A percentile compares a stretch with the other conserved stretches of the same genome.
Conservation (phyloP, 371 early-diverging fungal genomes). For the Rhizomucor miehei region DNA sequence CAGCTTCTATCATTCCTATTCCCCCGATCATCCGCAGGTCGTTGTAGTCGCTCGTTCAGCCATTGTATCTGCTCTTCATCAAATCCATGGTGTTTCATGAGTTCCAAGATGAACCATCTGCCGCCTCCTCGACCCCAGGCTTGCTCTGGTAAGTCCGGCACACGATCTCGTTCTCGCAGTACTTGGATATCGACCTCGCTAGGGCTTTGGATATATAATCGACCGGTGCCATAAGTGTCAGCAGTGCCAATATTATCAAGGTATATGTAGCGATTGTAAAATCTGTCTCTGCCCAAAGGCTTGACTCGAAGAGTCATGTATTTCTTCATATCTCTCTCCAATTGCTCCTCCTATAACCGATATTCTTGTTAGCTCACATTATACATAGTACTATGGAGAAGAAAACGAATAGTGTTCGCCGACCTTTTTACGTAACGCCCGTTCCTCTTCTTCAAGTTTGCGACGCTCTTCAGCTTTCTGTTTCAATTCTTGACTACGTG, state of each 20-base stretch:
- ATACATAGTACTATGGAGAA: background rate
- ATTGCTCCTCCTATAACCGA: conserved; percentile 47
- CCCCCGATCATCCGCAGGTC: background rate
- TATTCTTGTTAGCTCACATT: background rate
- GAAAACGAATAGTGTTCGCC: no score
- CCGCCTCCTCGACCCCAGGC: conserved; percentile 45
- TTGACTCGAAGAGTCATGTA: conserved; percentile 62
- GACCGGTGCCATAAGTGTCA: conserved; percentile 57
- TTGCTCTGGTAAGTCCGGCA: conserved; percentile 20
- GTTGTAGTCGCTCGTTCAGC: conserved; percentile 29
- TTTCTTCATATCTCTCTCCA: conserved; percentile 64
- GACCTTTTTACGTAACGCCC: conserved; percentile 38
- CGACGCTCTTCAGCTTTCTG: conserved; percentile 46
- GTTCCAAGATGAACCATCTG: conserved; percentile 29
- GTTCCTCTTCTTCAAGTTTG: conserved; percentile 52
- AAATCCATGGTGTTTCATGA: conserved; percentile 45
- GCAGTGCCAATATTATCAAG: conserved; percentile 73
- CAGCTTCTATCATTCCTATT: conserved; percentile 18
- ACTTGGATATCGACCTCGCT: conserved; percentile 48
- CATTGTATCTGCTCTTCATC: conserved; percentile 34
- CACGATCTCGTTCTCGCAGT: conserved; percentile 38
- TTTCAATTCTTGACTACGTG: conserved; percentile 43
- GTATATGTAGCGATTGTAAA: conserved; percentile 80
- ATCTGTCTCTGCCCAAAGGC: conserved; percentile 84
- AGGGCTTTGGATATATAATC: conserved; percentile 64